Conservation (phyloP, 192 early-diverging fungal genomes). For the Backusella parvicylindrica region DNA sequence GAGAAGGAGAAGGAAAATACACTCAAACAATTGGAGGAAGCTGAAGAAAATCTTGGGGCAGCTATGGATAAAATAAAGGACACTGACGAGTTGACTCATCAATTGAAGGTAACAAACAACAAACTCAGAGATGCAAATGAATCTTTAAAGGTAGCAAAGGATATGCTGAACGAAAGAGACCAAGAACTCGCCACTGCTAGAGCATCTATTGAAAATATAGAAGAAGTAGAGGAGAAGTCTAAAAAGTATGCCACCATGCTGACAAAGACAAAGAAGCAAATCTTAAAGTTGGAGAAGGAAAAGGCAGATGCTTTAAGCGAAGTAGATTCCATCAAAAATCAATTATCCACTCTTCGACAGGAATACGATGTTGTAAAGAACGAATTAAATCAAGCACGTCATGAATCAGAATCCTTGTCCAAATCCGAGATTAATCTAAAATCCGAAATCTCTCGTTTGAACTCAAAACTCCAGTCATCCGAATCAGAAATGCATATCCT, state of each 20-base stretch:
- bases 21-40: slow-evolving; percentile 1
- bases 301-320: slow-evolving; percentile 23
- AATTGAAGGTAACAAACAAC: slow-evolving; percentile 21
- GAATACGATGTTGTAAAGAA: slow-evolving; percentile 7
- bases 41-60: slow-evolving; percentile 35
- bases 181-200: slow-evolving; percentile 11
- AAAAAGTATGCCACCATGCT: slow-evolving; percentile 42
- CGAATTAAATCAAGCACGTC: background rate
- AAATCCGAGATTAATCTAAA: slow-evolving; percentile 30
- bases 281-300: slow-evolving; percentile 50
- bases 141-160: slow-evolving; percentile 42
- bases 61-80: slow-evolving; percentile 29
- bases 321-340: background rate
- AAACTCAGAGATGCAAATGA: slow-evolving; percentile 46
- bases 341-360: background rate
- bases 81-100: background rate
- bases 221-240: slow-evolving; percentile 45
- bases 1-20: background rate
- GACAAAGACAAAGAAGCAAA: slow-evolving; percentile 50
- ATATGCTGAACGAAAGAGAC: slow-evolving; percentile 47
- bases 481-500: slow-evolving; percentile 36
- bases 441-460: slow-evolving; percentile 35
- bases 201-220: background rate
- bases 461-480: slow-evolving; percentile 24
- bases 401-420: slow-evolving; percentile 18